phyloP scores from a whole-genome alignment of 2,329 filamentous ascomycete genomes.

The Nigrograna mackinnonii region DNA sequence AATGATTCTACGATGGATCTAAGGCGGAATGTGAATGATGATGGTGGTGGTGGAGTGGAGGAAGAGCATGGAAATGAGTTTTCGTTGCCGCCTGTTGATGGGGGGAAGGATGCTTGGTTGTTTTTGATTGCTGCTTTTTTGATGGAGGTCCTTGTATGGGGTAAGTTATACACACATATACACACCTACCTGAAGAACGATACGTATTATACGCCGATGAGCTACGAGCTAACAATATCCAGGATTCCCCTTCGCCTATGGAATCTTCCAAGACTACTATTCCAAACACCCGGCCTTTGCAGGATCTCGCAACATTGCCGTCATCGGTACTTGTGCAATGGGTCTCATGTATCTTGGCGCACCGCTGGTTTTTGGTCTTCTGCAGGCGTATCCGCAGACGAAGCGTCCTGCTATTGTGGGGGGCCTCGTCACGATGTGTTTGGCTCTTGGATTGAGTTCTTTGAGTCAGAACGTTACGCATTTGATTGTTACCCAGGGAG shows the following conservation, averaged over 20 bases:
- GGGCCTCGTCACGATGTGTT: constrained; percentile 41
- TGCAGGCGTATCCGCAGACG: constrained; percentile 36
- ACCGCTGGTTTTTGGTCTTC: constrained; percentile 42
- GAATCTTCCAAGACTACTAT: constrained; percentile 56
- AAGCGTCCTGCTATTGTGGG: constrained; percentile 30
- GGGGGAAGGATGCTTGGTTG: constrained; percentile 56
- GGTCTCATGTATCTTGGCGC: constrained; percentile 51
- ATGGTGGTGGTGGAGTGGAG: too few species aligned
- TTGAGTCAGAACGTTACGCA: constrained; percentile 58
- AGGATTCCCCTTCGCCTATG: constrained; percentile 72
- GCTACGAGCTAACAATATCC: constrained; percentile 4
- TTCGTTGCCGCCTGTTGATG: constrained; percentile 50
- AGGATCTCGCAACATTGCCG: constrained; percentile 36
- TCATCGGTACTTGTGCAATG: constrained; percentile 68
- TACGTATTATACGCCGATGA: not conserved
- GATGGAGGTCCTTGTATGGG: constrained; percentile 57
- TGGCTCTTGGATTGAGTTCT: constrained; percentile 45
- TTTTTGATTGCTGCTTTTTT: constrained; percentile 55
- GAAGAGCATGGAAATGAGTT: not conserved
- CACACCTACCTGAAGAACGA: constrained; percentile 1
- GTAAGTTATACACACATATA: constrained; percentile 11
- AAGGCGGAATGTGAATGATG: too few species aligned
- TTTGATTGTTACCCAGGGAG: constrained; percentile 63
- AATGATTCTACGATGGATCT: too few species aligned
- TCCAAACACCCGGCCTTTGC: constrained; percentile 29